These are phyloP conservation scores for Solanum hybrid DNA, from an alignment of 305 asterid genomes.

Conservation along the genomic window DNA sequence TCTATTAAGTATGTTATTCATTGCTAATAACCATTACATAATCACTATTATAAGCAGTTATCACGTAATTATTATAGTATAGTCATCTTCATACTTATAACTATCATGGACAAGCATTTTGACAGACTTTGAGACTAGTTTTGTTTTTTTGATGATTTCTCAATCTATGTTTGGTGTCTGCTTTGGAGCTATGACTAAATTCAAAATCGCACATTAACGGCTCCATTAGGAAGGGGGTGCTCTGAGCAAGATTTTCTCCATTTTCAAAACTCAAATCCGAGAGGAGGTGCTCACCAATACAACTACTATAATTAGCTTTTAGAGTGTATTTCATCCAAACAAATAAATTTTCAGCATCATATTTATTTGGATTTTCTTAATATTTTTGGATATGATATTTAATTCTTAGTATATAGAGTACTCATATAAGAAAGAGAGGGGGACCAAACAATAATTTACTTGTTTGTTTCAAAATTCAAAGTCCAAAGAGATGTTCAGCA, in stretches of 20 bases:
- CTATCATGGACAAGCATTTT: neutral
- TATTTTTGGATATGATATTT: neutral
- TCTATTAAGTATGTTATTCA: neutral
- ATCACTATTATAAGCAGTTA: neutral
- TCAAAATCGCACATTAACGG: neutral
- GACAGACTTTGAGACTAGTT: accelerated
- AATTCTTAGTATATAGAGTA: neutral
- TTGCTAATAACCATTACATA: neutral
- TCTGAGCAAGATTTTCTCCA: neutral
- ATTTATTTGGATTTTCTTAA: neutral
- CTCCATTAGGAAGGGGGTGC: neutral
- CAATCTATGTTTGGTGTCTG: neutral
- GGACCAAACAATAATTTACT: neutral
- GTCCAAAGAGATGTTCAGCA: neutral
- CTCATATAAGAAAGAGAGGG: neutral
- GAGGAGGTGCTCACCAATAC: neutral
- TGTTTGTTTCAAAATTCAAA: neutral
- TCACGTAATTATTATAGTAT: neutral
- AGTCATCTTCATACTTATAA: neutral
- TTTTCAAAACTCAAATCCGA: neutral
- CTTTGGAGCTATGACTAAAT: accelerated
- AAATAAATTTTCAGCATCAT: neutral
- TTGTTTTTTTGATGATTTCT: neutral
- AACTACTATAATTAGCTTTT: neutral
- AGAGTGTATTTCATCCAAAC: neutral